Evolutionary conservation across 169 alveolate genomes (phyloP).

Genomic region (Plasmodium reichenowi): DNA sequence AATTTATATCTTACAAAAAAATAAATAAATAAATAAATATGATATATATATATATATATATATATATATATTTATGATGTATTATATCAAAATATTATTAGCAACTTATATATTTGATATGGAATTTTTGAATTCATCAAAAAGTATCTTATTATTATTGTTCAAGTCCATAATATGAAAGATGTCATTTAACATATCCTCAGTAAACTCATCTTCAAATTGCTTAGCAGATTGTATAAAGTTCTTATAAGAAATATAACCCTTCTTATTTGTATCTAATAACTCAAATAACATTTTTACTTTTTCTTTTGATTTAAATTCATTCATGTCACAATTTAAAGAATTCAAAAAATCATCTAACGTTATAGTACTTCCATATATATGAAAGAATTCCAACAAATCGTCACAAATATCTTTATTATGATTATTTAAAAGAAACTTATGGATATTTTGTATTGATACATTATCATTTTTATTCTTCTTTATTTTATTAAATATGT

Average conservation of each 20-base stretch:
- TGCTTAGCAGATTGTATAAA: conserved; percentile 65
- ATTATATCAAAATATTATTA: no score
- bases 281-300: conserved; percentile 36
- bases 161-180: conserved; percentile 44
- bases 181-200: conserved; percentile 32
- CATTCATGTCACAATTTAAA: conserved; percentile 67
- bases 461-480: conserved; percentile 44
- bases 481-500: conserved; percentile 55
- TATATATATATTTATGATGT: not conserved
- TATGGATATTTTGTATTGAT: conserved; percentile 37
- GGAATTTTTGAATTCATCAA: conserved; percentile 66
- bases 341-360: conserved; percentile 45
- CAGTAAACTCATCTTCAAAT: conserved; percentile 61
- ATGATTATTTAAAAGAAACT: conserved; percentile 35
- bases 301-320: conserved; percentile 68
- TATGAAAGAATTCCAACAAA: conserved; percentile 36
- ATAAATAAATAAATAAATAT: not conserved
- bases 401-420: conserved; percentile 48
- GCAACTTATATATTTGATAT: conserved; percentile 34
- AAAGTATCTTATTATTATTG: conserved; percentile 17
- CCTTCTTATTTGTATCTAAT: conserved; percentile 35
- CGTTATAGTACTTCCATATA: conserved; percentile 57
- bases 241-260: conserved; percentile 30
- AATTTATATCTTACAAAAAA: not conserved
- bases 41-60: not conserved